These are phyloP conservation scores for Aspergillus uvarum DNA, from an alignment of 2,329 filamentous ascomycete species.

Conservation along the genomic window DNA sequence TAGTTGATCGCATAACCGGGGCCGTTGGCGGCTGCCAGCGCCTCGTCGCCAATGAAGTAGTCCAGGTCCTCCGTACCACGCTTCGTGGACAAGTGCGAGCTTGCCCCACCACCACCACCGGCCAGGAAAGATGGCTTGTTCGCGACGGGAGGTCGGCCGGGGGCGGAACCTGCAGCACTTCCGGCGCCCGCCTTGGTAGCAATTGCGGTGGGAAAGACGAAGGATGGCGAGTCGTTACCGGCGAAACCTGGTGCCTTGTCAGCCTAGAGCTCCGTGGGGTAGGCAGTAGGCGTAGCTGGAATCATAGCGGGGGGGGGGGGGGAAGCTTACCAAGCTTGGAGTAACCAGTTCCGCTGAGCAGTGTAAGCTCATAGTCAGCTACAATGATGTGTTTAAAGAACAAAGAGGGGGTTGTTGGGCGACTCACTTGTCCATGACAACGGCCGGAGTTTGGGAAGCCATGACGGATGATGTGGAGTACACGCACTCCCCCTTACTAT, in stretches of 20 bases:
- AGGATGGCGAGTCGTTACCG: conserved; percentile 97
- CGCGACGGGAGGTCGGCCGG: conserved; percentile 82
- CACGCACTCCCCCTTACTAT: conserved; percentile 20
- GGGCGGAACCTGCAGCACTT: conserved; percentile 71
- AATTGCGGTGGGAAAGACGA: conserved; percentile 98
- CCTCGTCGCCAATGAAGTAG: conserved; percentile 98
- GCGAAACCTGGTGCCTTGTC: conserved; percentile 72
- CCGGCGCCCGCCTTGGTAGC: conserved; percentile 79
- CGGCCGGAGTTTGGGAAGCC: conserved; percentile 98
- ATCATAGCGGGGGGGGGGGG: not conserved
- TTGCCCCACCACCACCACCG: conserved; percentile 79
- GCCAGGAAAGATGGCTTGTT: conserved; percentile 96
- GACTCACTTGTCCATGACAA: conserved; percentile 99
- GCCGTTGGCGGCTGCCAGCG: conserved; percentile 76
- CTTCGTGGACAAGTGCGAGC: conserved; percentile 83
- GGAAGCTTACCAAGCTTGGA: conserved; percentile 84
- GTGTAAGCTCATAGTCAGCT: conserved; percentile 39
- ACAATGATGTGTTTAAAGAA: conserved; percentile 32
- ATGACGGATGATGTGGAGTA: conserved; percentile 52
- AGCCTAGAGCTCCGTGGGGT: conserved; percentile 29
- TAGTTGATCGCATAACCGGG: conserved; percentile 97
- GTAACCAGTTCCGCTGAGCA: conserved; percentile 89
- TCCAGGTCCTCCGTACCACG: conserved; percentile 96
- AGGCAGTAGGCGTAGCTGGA: conserved; percentile 4
- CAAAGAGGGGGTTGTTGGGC: conserved; percentile 7